Base-by-base conservation (phyloP, 2,329 filamentous ascomycete species). In the Alternaria ethzedia region DNA sequence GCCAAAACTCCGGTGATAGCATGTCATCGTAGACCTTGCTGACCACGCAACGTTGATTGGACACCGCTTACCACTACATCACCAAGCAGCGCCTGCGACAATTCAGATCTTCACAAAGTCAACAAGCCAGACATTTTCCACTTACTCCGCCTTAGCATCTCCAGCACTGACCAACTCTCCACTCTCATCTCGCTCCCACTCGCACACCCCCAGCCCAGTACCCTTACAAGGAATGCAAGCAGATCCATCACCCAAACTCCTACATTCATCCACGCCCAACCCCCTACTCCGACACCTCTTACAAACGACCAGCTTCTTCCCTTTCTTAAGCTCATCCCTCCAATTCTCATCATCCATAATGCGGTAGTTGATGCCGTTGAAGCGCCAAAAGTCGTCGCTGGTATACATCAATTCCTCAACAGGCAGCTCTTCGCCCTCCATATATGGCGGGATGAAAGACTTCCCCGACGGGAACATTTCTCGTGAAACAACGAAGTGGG, bases 341-440 rank as follows among this genome's bases (percentile, higher is more conserved):
- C 69, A 66, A 3, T 57, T 49, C 20, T 76, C 70, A 43, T 77
- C 75, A 30, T 77, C 75, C 51, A 73, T 59, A 21, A 66, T 54
- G 8, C 66, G 68, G 23, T 70, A 75, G 41, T 74, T 64, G n/a
- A 66, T 65, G 4, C 70, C 72, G n/a, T 68, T 69, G 56, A 79
- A 72, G 4, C 61, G 66, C 69, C 71, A 78, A 30, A 70, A 74
- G 28, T 73, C 51, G 8, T 73, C 64, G 1, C 76, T 78, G 49
- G 75, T 68, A 43, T 79, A 80, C 56, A 77, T 63, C 8, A 66
- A 15, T 13, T 65, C 63, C 47, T 79, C 75, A 2, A 68, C 57
- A 0, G 78, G 78, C 4, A 64, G 44, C 7, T 77, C 73, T 23
- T 80, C 78, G 11, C 77, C 76, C 20, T 77, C 68, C 75, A 80